Evolutionary conservation across 345 rosid genomes (phyloP).

Genomic region (Psidium friedrichsthalianum): DNA sequence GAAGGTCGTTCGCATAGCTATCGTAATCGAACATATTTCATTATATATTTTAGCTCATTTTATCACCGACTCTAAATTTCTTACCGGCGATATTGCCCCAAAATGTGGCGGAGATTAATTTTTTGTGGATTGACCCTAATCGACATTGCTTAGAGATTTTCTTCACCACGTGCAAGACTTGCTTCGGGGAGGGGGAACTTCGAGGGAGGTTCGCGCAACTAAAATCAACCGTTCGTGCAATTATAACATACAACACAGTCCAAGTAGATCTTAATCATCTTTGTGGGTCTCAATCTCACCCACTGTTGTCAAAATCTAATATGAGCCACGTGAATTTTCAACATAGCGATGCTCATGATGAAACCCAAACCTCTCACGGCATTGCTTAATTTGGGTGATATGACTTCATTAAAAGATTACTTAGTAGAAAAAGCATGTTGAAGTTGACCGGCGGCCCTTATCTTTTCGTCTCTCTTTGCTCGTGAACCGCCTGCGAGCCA

Average conservation of each 20-base stretch:
- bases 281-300: background rate
- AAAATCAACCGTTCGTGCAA: background rate
- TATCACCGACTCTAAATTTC: background rate
- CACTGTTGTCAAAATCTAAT: background rate
- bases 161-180: background rate
- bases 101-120: background rate
- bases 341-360: background rate
- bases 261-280: background rate
- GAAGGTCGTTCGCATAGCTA: too few species aligned
- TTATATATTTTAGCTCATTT: background rate
- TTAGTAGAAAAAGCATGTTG: background rate
- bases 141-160: background rate
- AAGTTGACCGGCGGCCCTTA: background rate
- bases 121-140: background rate
- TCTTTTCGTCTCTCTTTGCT: background rate
- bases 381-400: background rate
- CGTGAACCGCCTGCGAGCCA: background rate
- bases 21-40: too few species aligned
- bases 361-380: background rate
- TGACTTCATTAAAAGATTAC: background rate
- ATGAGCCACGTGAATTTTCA: background rate
- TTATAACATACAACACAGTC: background rate
- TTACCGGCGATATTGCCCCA: background rate
- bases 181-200: background rate
- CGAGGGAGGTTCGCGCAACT: background rate